A percentile compares a stretch with the other conserved stretches of the same genome.
Evolutionary conservation across 106 monocot genomes (phyloP).

Genomic region (Xerophyta viscosa): DNA sequence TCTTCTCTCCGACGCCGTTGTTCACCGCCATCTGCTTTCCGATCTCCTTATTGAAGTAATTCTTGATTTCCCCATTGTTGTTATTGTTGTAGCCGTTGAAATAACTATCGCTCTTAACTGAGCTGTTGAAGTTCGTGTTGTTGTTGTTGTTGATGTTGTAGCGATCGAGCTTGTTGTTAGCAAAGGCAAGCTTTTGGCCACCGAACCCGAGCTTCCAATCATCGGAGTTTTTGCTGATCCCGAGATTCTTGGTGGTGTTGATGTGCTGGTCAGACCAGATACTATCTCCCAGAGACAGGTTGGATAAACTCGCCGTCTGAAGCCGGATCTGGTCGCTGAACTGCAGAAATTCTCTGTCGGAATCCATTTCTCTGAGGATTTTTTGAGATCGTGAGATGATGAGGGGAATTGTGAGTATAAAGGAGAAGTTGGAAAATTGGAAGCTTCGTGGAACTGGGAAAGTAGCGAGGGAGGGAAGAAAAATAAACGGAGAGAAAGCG

Average conservation of each 20-base stretch:
- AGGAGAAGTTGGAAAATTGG: too few relatives aligned
- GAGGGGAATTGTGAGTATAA: too few relatives aligned
- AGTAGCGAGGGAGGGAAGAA: too few relatives aligned
- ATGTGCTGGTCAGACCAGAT: conserved; percentile 76
- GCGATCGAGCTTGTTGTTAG: conserved; percentile 17
- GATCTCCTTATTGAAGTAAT: conserved; percentile 61
- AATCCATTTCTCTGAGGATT: too few relatives aligned
- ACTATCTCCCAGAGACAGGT: conserved; percentile 76
- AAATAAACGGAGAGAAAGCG: too few relatives aligned
- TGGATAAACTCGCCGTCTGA: conserved; percentile 51
- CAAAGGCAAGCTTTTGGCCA: conserved; percentile 53
- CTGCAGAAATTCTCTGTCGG: conserved; percentile 51
- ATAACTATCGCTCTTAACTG: conserved; percentile 1
- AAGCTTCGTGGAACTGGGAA: too few relatives aligned
- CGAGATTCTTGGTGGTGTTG: background rate
- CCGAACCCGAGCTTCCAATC: conserved; percentile 27
- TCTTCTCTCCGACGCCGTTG: conserved; percentile 7
- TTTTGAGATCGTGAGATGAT: too few relatives aligned
- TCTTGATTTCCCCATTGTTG: conserved; percentile 36
- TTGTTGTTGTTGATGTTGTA: conserved; percentile 24
- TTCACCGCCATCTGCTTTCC: conserved; percentile 16
- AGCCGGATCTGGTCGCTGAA: conserved; percentile 93
- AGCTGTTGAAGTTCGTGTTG: background rate
- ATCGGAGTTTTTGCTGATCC: conserved; percentile 9
- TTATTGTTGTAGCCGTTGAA: conserved; percentile 12